Evolutionary conservation across 2,329 filamentous ascomycete genomes (phyloP), one percentile per base, ranked within the genome.

Genomic region (Seiridium unicorne): DNA sequence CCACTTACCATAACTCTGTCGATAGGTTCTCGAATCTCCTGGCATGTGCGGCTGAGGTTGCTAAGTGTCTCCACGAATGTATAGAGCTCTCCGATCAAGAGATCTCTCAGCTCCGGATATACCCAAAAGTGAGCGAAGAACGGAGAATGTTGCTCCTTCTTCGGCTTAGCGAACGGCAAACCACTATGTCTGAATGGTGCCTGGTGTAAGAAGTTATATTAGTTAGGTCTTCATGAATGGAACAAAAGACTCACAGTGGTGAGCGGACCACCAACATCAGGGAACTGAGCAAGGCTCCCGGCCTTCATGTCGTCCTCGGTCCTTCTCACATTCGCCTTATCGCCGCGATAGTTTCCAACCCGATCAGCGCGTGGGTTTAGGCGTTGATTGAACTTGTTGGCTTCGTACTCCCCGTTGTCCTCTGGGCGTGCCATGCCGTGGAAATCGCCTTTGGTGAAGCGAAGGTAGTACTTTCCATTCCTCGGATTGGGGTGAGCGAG

Each of bases 21-120:
- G 32, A 51, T 34, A 38, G 18, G n/a, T 9, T 2, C 1, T 2
- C 49, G 49, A 3, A 38, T 36, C 11, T 5, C 11, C 36, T 55
- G 51, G 7, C 51, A 55, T 5, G 51, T 44, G 1, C 51, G 38
- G 0, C 48, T 63, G 0, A 72, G 51, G 11, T 69, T 71, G 1
- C 42, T 44, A 2, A 73, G 35, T 11, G 67, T 62, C 9, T 64
- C 67, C 42, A 61, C 63, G 1, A 62, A 58, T 2, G 47, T n/a
- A 0, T 63, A 55, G 0, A 72, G 9, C 7, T 62, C 9, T 1
- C 18, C 34, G 7, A 69, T 8, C 2, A 73, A 40, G 3, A 46
- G 31, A 0, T 59, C 4, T 4, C 62, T 62, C 0, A 73, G 46
- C 18, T 73, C 71, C 2, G 0, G 55, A 18, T 0, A 42, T 63